Base-by-base conservation (phyloP, 768 basidiomycete genomes). In the Coprinellus micaceus region DNA sequence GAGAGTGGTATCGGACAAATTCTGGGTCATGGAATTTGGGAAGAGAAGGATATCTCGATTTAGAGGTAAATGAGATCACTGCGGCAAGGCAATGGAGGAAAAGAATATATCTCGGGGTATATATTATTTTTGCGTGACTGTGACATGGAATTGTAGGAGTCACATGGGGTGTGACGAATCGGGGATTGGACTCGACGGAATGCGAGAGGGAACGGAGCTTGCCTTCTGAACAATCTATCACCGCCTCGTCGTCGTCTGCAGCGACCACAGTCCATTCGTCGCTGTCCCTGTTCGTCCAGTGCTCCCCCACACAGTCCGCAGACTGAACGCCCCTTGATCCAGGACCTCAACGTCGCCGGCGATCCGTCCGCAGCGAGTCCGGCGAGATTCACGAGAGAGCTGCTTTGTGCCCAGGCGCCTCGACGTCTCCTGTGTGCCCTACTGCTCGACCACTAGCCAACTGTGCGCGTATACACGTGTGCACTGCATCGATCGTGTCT, bases 401-500 rank as follows among this genome's bases (percentile, higher is more conserved):
- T 33, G 6, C 33, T 33, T 33, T 43, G 40, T 15, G 13, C 7
- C 10, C 40, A 43, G 40, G 40, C n/a, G 40, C 40, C 19, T 7
- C 12, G 22, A 24, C 45, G 46, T 22, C 46, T n/a, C 3, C 46
- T 4, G 46, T 28, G 46, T 47, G 33, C 33, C 33, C 13, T 33
- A 9, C 46, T 47, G 46, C 46, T 21, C 45, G 45, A 24, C 21
- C 45, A 12, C 45, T 17, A 43, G 45, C 12, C 13, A 47, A 10
- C 28, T 17, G 13, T 29, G 21, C 37, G n/a, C 39, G 17, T 6
- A 57, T 57, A 41, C 65, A 63, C 65, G 60, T 66, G 64, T 62
- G 52, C 19, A 50, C 50, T 58, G 60, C 57, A 56, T 61, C 62
- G 60, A 64, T 61, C 61, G 53, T 59, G 55, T 50, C 56, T 58